Evolutionary conservation across 73 alveolate species (phyloP).

Genomic region (Paramecium bursaria): DNA sequence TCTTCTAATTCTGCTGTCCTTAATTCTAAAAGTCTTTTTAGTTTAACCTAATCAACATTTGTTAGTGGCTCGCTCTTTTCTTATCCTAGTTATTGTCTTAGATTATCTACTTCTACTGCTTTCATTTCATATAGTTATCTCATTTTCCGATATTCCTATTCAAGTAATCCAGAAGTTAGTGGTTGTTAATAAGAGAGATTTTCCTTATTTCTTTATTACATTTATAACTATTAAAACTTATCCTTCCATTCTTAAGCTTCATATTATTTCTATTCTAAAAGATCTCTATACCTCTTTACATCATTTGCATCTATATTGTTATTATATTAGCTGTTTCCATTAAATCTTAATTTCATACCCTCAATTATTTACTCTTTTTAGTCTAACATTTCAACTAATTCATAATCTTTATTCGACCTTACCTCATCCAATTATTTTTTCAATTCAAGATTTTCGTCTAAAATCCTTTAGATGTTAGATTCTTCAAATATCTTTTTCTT

Average conservation of each 20-base stretch:
- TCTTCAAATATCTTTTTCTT: slow-evolving; percentile 40
- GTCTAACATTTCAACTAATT: slow-evolving; percentile 16
- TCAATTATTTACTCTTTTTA: slow-evolving; percentile 21
- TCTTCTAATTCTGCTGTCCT: slow-evolving; percentile 61
- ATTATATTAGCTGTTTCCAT: neutral
- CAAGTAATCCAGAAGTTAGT: slow-evolving; percentile 13
- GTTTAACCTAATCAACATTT: slow-evolving; percentile 1
- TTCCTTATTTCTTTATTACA: slow-evolving; percentile 49
- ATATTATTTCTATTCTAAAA: slow-evolving; percentile 43
- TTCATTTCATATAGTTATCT: slow-evolving; percentile 37
- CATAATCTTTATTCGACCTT: slow-evolving; percentile 40
- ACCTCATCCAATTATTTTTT: slow-evolving; percentile 16
- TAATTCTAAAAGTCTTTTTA: slow-evolving; percentile 27
- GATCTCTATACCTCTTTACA: slow-evolving; percentile 21
- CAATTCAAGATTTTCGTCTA: slow-evolving; percentile 24
- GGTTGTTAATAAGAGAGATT: slow-evolving; percentile 25
- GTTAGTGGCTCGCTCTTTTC: neutral
- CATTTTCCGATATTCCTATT: slow-evolving; percentile 42
- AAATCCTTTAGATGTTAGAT: neutral
- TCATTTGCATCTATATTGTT: neutral
- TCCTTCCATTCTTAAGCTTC: slow-evolving; percentile 61
- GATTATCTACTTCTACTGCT: slow-evolving; percentile 48
- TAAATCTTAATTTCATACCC: neutral
- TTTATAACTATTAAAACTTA: neutral
- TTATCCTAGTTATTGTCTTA: neutral